These are phyloP conservation scores for Vitis rotundifolia DNA, from an alignment of 164 flowering plant genomes.

Conservation along the genomic window DNA sequence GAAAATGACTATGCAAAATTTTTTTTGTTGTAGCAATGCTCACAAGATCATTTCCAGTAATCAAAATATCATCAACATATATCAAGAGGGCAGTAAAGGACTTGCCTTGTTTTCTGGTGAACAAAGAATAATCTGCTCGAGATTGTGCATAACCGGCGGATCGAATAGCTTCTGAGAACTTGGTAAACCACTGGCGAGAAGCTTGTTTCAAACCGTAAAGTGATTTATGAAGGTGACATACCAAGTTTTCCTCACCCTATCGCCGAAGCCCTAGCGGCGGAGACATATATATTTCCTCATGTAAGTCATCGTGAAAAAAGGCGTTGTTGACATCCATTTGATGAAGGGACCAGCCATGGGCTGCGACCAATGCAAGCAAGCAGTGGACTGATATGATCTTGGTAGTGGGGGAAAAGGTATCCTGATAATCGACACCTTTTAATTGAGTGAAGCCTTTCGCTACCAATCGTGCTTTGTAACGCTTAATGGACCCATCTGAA, in stretches of 20 bases:
- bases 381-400: not conserved
- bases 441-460: not conserved
- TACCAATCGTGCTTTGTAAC: not conserved
- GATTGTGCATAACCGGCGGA: not conserved
- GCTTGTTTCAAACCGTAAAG: not conserved
- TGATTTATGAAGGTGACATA: not conserved
- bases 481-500: not conserved
- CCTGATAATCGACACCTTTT: not conserved
- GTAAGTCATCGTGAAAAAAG: not conserved
- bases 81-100: not conserved
- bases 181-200: not conserved
- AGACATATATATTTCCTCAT: not conserved
- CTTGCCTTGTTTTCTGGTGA: not conserved
- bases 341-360: slow-evolving; percentile 1
- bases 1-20: not conserved
- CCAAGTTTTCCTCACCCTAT: not conserved
- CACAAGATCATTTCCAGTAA: not conserved
- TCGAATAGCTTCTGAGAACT: not conserved
- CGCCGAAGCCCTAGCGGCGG: not conserved
- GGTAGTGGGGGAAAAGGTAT: not conserved
- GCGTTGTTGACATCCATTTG: slow-evolving; percentile 1
- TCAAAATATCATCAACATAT: too few relatives aligned
- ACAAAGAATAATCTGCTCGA: not conserved
- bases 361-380: not conserved
- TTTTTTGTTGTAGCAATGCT: not conserved